Evolutionary conservation across 176 grass and related monocot genomes (phyloP), one percentile per base, ranked within the genome.

Genomic region (Raddia guianensis): DNA sequence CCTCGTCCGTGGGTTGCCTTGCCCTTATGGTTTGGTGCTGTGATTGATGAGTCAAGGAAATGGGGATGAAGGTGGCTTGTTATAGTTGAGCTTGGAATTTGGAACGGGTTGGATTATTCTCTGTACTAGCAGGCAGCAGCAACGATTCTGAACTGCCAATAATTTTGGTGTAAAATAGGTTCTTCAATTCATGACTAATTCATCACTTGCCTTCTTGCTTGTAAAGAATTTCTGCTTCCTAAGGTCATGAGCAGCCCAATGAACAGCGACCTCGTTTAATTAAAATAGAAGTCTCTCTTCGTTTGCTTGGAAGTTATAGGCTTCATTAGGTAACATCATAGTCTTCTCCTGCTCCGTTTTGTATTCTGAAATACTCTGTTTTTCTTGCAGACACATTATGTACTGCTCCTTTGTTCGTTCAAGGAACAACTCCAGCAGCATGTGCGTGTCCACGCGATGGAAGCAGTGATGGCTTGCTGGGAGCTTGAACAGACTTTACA

Each of bases 391-490:
- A 91, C 97, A 65, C 97, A 99, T 54, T 99, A 99, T 55, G 90
- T 95, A 5, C 83, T 99, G 49, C 86, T 99, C 18, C 90, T 99
- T 15, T 93, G 92, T 80, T 96, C 93, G 11, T 99, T 99, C 88
- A 95, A 99, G 68, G 97, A 99, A 37, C 93, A 96, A 70, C 89
- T 99, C 20, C 97, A 99, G 75, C 97, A 99, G 73, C 97, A 99
- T 80, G 97, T 99, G 35, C 93, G 97, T 40, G 97, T 99, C 84
- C 97, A 99, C 82, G 97, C 97, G 32, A 99, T 99, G 97, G 97
- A 99, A 89, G 97, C 97, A 12, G 97, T 99, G 46, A 95, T 99
- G 93, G 97, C 90, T 79, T 99, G 97, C 69, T 99, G 97, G 97
- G 97, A 99, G 83, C 93, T 99, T 75, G 97, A 99, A 68, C 97